phyloP scores from a whole-genome alignment of 2,329 filamentous ascomycete genomes.

The Colletotrichum costaricense region DNA sequence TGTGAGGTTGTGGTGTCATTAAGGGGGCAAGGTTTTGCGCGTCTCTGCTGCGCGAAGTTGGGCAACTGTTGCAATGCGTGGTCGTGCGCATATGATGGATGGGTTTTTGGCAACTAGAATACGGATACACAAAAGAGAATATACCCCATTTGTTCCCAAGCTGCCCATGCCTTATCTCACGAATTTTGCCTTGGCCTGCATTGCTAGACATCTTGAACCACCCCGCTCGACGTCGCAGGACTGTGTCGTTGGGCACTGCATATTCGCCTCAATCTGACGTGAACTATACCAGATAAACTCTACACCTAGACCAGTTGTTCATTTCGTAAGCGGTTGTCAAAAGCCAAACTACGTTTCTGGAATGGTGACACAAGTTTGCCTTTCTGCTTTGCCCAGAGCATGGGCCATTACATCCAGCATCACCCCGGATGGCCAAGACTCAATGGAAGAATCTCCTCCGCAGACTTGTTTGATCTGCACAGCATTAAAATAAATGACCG shows the following conservation, averaged over 20 bases:
- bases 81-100: background rate
- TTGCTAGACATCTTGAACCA: no score
- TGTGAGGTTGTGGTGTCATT: slow-evolving; percentile 75
- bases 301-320: background rate
- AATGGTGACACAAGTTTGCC: background rate
- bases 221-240: background rate
- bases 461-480: background rate
- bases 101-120: slow-evolving; percentile 18
- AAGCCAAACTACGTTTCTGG: background rate
- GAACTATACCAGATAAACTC: background rate
- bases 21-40: slow-evolving; percentile 24
- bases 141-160: slow-evolving; percentile 27
- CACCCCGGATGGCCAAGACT: background rate
- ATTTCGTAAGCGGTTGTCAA: background rate
- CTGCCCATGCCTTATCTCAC: no score
- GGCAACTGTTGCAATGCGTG: background rate
- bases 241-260: background rate
- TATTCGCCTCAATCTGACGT: background rate
- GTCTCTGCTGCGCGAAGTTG: background rate
- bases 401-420: background rate
- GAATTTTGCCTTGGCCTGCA: no score
- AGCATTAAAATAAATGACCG: background rate
- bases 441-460: background rate
- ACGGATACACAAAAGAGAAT: slow-evolving; percentile 32
- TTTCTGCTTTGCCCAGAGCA: background rate